Evolutionary conservation across 164 flowering plant species (phyloP).

Genomic region (Magnolia changhungtana): DNA sequence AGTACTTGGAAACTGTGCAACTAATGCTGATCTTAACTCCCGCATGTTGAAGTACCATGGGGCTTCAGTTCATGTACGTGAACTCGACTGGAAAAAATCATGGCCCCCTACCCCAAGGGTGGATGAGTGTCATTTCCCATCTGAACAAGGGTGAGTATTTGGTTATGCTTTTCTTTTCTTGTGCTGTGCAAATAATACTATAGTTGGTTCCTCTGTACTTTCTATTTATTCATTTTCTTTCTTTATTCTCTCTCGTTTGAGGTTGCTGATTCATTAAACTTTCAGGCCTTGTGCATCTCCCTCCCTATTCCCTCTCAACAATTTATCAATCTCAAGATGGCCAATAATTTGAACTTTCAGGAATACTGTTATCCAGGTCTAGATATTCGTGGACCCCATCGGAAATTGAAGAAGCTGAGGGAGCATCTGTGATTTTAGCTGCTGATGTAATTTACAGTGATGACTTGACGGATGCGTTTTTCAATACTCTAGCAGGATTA

Average conservation of each 20-base stretch:
- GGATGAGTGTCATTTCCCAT: conserved; percentile 12
- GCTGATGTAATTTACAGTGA: conserved; percentile 95
- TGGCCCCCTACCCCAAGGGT: conserved; percentile 68
- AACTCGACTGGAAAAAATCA: conserved; percentile 70
- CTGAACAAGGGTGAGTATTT: conserved; percentile 33
- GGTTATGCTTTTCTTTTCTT: not conserved
- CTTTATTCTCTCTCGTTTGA: not conserved
- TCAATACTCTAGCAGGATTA: conserved; percentile 44
- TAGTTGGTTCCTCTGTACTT: not conserved
- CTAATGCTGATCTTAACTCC: conserved; percentile 59
- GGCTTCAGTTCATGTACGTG: conserved; percentile 62
- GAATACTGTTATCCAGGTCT: conserved; percentile 10
- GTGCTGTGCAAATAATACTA: not conserved
- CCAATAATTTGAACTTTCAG: not conserved
- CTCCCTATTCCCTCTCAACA: no score
- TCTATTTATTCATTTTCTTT: not conserved
- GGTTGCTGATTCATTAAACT: not conserved
- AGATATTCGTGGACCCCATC: conserved; percentile 57
- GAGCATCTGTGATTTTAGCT: conserved; percentile 74
- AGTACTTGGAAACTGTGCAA: conserved; percentile 69
- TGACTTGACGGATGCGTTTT: conserved; percentile 75
- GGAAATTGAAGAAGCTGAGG: conserved; percentile 59
- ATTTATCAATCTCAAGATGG: not conserved
- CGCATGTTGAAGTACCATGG: conserved; percentile 28
- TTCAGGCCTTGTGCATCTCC: not conserved